Conservation (phyloP, 139 green algal species). For the Micractinium sp. region DNA sequence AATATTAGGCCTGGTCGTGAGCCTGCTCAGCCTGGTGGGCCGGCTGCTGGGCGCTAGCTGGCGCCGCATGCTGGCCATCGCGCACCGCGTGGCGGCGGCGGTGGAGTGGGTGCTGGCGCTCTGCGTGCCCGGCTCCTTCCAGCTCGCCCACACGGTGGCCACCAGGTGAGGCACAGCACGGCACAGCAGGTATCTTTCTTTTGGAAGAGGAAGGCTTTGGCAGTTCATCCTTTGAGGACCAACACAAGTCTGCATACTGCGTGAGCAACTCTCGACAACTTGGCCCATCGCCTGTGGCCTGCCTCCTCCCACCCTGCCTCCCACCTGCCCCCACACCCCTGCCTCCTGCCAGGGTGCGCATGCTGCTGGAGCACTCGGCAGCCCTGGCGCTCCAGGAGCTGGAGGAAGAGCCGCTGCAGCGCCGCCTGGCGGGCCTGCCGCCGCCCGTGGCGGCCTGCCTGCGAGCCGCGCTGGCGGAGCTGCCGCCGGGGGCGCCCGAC, state of each 20-base stretch:
- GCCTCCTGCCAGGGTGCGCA: neutral
- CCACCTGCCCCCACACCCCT: neutral
- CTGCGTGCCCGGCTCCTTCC: neutral
- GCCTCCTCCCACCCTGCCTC: neutral
- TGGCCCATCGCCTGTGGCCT: too few relatives aligned
- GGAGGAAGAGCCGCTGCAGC: conserved; percentile 9
- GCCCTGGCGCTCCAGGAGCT: neutral
- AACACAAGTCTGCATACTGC: neutral
- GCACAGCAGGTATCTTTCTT: neutral
- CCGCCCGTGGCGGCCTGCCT: neutral
- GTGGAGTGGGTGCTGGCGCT: neutral
- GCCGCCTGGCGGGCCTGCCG: neutral
- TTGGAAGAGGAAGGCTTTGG: too few relatives aligned
- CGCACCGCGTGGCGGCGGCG: neutral
- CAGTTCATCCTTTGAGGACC: too few relatives aligned
- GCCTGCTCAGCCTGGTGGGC: neutral
- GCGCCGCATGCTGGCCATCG: neutral
- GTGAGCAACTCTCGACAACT: neutral
- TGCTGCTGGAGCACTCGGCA: neutral
- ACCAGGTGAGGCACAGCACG: neutral
- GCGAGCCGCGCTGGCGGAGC: neutral
- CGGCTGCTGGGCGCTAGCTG: conserved; percentile 3
- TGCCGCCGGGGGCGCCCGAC: neutral
- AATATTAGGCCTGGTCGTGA: neutral
- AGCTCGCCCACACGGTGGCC: neutral